These are phyloP conservation scores for Fusarium duplospermum DNA, from an alignment of 2,329 filamentous ascomycete genomes.

Conservation along the genomic window DNA sequence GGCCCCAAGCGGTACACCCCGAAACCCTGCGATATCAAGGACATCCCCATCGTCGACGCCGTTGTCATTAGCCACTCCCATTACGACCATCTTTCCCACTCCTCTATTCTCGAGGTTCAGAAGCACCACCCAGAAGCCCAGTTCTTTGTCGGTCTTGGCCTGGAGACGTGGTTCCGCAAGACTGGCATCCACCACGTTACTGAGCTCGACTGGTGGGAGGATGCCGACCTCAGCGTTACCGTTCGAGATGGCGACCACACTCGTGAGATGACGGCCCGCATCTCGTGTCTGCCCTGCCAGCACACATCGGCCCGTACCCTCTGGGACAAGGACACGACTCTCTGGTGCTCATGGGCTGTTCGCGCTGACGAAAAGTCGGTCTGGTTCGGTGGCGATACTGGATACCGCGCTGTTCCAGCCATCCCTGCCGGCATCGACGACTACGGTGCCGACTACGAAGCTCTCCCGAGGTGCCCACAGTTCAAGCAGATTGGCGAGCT, in stretches of 20 bases:
- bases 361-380: conserved; percentile 79
- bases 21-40: conserved; percentile 78
- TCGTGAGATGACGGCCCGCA: conserved; percentile 70
- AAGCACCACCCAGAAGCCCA: conserved; percentile 80
- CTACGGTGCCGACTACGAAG: conserved; percentile 73
- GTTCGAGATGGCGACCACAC: conserved; percentile 46
- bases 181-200: conserved; percentile 81
- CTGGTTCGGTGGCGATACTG: conserved; percentile 91
- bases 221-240: conserved; percentile 75
- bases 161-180: conserved; percentile 83
- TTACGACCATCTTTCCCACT: conserved; percentile 90
- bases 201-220: conserved; percentile 96
- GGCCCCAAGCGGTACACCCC: conserved; percentile 84
- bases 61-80: conserved; percentile 90
- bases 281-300: conserved; percentile 87
- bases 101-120: conserved; percentile 77
- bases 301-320: conserved; percentile 78
- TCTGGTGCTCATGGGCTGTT: conserved; percentile 92
- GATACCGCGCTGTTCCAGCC: conserved; percentile 82
- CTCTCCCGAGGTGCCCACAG: conserved; percentile 81
- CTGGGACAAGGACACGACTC: conserved; percentile 78
- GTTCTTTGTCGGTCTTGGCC: conserved; percentile 88
- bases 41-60: conserved; percentile 81
- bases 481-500: conserved; percentile 85
- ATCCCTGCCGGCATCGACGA: conserved; percentile 73